Evolutionary conservation across 257 asterid species (phyloP).

Genomic region (Dorcoceras hygrometricum): DNA sequence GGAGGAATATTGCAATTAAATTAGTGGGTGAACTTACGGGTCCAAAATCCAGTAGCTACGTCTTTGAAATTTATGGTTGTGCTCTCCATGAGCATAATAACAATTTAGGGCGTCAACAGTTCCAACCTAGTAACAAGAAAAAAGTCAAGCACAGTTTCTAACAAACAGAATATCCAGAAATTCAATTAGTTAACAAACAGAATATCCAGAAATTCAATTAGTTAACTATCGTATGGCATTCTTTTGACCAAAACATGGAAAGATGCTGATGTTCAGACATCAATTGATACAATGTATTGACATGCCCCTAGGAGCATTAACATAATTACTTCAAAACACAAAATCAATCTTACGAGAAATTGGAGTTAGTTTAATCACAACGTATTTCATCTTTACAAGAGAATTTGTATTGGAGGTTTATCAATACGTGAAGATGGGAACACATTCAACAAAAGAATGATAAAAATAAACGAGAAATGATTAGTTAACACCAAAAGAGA

Average conservation of each 20-base stretch:
- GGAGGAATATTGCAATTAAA: constrained; percentile 16
- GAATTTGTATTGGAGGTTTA: not conserved
- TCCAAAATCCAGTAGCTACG: constrained; percentile 98
- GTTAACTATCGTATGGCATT: not conserved
- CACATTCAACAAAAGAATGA: not conserved
- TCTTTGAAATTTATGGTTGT: constrained; percentile 75
- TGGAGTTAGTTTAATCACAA: not conserved
- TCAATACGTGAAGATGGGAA: constrained; percentile 3
- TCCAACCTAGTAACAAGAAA: constrained; percentile 70
- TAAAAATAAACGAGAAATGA: not conserved
- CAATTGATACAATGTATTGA: constrained; percentile 2
- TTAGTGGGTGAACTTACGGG: constrained; percentile 56
- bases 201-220: constrained; percentile 14
- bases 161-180: constrained; percentile 13
- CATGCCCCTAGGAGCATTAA: constrained; percentile 20
- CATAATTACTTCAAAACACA: constrained; percentile 16
- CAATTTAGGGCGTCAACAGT: constrained; percentile 84
- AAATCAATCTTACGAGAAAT: not conserved
- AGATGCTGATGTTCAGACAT: constrained; percentile 12
- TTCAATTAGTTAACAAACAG: constrained; percentile 20
- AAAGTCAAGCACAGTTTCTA: constrained; percentile 24
- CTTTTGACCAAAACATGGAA: not conserved
- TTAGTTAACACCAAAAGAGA: constrained; percentile 19
- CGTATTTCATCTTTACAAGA: not conserved
- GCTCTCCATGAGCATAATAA: constrained; percentile 94